Evolutionary conservation across 805 yeast species (phyloP), one percentile per base, ranked within the genome.

Genomic region (Saccharomycopsis fodiens): DNA sequence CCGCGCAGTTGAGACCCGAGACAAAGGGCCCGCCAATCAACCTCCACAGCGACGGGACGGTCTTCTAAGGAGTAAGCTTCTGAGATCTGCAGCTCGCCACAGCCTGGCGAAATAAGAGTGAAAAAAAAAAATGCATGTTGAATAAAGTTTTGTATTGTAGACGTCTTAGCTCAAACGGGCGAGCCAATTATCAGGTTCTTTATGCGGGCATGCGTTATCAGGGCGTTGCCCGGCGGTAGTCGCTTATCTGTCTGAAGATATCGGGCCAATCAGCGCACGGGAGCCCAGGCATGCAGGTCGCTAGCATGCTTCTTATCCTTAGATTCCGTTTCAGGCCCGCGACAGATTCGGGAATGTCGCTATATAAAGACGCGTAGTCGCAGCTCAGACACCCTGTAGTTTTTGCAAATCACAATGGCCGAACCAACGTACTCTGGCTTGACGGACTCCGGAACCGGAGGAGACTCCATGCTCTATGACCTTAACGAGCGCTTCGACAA

Each of bases 371-470:
- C 29, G 10, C 29, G 29, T 6, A 7, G 6, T 10, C 10, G 6
- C 29, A 25, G 29, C 10, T 25, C 29, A 25, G 29, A 25, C 6
- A 7, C 10, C 10, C 29, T 25, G 6, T 25, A 6, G 29, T 25
- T 25, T 25, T 6, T 25, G 29, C 29, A 25, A 25, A 7, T 13
- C 34, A 45, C 41, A 42, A 61, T 62, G 66, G 60, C 64, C 34
- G 59, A 52, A 22, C 17, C 30, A 43, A 57, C 64, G 48, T 59
- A 59, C 36, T 60, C 67, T 7, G 74, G 72, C 16, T 66, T 74
- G 48, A 77, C 84, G 21, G 79, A 72, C 37, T 68, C 66, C 15
- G 82, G 84, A 38, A 78, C 87, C 47, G 95, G 95, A 53, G 95
- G 95, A 57, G 78, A 87, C 66, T 76, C 86, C 30, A 68, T 85